These are phyloP conservation scores for Amphichorda felina DNA, from an alignment of 2,329 filamentous ascomycete species.

Conservation along the genomic window DNA sequence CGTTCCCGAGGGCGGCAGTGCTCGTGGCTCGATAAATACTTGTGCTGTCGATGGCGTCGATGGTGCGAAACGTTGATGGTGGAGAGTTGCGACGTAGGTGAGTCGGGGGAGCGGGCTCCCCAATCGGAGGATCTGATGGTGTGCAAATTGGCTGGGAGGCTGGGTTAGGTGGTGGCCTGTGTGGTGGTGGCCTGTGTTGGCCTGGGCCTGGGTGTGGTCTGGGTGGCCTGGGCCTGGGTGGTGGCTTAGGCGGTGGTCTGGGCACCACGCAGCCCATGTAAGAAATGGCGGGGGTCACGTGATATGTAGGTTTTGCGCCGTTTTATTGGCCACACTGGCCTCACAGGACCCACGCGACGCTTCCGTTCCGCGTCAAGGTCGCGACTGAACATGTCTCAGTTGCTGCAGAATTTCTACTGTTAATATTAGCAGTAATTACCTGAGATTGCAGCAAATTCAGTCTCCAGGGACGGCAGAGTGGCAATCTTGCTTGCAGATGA, in stretches of 20 bases:
- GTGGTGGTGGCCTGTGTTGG: not conserved
- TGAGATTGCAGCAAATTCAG: no score
- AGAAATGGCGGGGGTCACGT: conserved; percentile 1
- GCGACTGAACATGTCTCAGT: conserved; percentile 1
- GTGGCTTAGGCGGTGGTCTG: not conserved
- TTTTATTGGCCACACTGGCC: conserved; percentile 1
- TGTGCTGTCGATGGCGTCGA: not conserved
- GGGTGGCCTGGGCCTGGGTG: not conserved
- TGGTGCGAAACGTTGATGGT: not conserved
- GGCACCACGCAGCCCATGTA: not conserved
- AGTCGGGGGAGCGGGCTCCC: not conserved
- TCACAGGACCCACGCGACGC: not conserved
- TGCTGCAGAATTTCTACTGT: not conserved
- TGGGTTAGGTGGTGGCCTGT: not conserved
- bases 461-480: no score
- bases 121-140: conserved; percentile 1
- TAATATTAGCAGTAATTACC: no score
- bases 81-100: not conserved
- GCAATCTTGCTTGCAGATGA: no score
- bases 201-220: not conserved
- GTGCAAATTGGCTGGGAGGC: conserved; percentile 1
- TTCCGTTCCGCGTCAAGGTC: conserved; percentile 2
- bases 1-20: not conserved
- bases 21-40: not conserved
- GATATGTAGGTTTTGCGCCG: not conserved